Base-by-base conservation (phyloP, 192 early-diverging fungal genomes). In the Mortierella hygrophila region DNA sequence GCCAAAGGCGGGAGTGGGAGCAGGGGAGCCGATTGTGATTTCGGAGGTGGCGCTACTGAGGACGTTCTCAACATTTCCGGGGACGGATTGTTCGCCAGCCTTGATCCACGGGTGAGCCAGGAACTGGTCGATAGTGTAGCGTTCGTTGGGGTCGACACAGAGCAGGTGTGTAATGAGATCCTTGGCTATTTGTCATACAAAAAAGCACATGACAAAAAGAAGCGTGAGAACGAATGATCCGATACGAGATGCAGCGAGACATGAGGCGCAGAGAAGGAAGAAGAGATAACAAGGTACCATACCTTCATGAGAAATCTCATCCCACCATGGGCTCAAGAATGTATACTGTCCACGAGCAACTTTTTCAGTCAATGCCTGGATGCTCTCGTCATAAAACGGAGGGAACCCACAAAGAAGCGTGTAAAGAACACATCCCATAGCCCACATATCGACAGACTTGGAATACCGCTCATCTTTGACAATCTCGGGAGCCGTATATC, bases 401-500 rank as follows among this genome's bases (percentile, higher is more conserved):
- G 95, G 95, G 81, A 94, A 96, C 0, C 93, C 94, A 80, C 94
- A 95, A 15, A 96, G 84, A 80, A 95, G 88, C 1, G 95, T 95
- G 74, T 96, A 96, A 29, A 96, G 89, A 69, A 96, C 94, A 90
- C 95, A 96, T 68, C 95, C 95, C 75, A 96, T 83, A 4, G 95
- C 95, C 95, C 95, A 96, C 91, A 96, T 95, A 85, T 96, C 95
- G 23, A 96, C 95, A 16, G 92, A 90, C 82, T 94, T 95, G 65
- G 93, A 93, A 76, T 96, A 96, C 55, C 91, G 88, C 87, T 95
- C 90, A 83, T 93, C 93, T 77, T 89, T 93, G 41, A 98, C 91
- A 72, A 98, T 95, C 85, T 98, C 97, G 44, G 97, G 97, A 3
- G 97, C 97, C 0, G 96, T 96, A 70, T 98, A 98, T 11, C 96